Evolutionary conservation across 2,329 filamentous ascomycete species (phyloP).

Genomic region (Aspergillus ochraceus): DNA sequence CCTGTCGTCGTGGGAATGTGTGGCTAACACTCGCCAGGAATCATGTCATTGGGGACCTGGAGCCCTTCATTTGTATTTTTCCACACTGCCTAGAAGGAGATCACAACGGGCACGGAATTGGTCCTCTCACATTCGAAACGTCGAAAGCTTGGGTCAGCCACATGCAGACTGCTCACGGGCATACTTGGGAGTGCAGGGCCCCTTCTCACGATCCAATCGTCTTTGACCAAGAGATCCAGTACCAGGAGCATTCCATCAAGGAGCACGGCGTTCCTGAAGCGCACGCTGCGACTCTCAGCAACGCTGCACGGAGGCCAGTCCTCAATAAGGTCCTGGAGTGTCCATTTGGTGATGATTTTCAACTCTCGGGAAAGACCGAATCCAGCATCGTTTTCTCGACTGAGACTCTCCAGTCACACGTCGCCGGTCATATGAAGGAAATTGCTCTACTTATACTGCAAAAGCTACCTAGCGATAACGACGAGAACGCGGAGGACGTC

Average conservation of each 20-base stretch:
- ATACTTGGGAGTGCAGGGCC: slow-evolving; percentile 30
- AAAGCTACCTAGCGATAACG: slow-evolving; percentile 28
- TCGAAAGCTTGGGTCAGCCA: slow-evolving; percentile 12
- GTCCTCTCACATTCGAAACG: slow-evolving; percentile 14
- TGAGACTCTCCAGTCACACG: slow-evolving; percentile 30
- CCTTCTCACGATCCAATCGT: slow-evolving; percentile 27
- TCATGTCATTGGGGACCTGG: slow-evolving; percentile 14
- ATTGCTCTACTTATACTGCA: slow-evolving; percentile 33
- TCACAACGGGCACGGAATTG: not conserved
- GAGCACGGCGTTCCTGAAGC: slow-evolving; percentile 23
- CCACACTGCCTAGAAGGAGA: slow-evolving; percentile 9
- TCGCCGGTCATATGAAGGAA: slow-evolving; percentile 32
- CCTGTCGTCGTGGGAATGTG: not conserved
- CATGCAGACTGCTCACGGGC: slow-evolving; percentile 27
- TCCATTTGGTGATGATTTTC: slow-evolving; percentile 30
- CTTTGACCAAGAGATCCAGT: slow-evolving; percentile 26
- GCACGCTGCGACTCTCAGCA: slow-evolving; percentile 21
- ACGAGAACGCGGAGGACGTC: slow-evolving; percentile 17
- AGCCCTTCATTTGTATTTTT: slow-evolving; percentile 14
- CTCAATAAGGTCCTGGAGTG: slow-evolving; percentile 25
- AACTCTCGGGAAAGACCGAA: slow-evolving; percentile 19
- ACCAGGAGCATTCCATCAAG: slow-evolving; percentile 25
- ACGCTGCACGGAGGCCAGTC: slow-evolving; percentile 25
- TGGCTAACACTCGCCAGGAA: slow-evolving; percentile 7
- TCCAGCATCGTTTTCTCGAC: slow-evolving; percentile 19